Base-by-base conservation (phyloP, 139 green algal species). In the Spirogloea muscicola region DNA sequence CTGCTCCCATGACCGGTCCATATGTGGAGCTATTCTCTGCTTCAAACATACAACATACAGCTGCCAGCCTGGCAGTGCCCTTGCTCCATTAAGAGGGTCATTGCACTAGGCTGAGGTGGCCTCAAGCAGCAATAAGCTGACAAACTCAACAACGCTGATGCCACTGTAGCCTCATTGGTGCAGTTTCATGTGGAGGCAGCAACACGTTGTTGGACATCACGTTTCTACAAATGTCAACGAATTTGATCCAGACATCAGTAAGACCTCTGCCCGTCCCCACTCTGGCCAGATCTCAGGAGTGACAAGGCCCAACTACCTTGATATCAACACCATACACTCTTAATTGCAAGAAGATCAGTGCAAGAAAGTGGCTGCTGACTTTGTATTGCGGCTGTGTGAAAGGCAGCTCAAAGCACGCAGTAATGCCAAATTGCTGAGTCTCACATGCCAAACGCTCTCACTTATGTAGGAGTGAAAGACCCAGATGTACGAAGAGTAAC, bases 151-250 rank as follows among this genome's bases (percentile, higher is more conserved):
- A n/a, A n/a, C 13, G 13, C 27, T 65, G 57, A 13, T 18, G 13
- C 29, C 13, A 18, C 29, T 18, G 13, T 65, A 41, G 13, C 16
- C 18, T 9, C 55, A 13, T 10, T 5, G 31, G 25, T 62, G 44
- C 66, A 74, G 69, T 58, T 92, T 91, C 67, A 90, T 91, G 82
- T 92, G 88, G 88, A 85, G 82, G 76, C 87, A 91, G 84, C 85
- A 91, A 73, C 88, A 92, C 64, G 87, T 92, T n/a, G 84, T 89
- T 40, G 88, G 88, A 1, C 88, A 92, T 64, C 88, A 92, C 74
- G 75, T 81, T 0, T 89, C 82, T 66, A 92, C 88, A 31, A 92
- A 92, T 67, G 74, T 92, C 39, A 52, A 87, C n/a, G 72, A 70
- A 9, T n/a, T 79, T 3, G 88, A 92, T 74, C 87, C 88, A 1